Evolutionary conservation across 2,329 filamentous ascomycete species (phyloP).

Genomic region (Chrysosporium keratinophilum): DNA sequence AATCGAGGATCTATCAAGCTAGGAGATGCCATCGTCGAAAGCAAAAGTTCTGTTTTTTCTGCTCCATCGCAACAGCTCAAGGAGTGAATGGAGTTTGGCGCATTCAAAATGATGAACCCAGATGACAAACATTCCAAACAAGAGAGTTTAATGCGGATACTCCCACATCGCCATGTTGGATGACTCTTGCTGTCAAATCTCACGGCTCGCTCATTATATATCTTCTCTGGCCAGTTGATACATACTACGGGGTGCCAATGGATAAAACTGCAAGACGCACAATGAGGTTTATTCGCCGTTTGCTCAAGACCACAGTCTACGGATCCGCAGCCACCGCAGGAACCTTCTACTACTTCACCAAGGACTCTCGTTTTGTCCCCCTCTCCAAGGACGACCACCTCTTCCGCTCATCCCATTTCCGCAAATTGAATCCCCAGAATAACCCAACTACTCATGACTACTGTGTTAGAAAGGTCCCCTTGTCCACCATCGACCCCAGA

Average conservation of each 20-base stretch:
- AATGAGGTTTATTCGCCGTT: constrained; percentile 46
- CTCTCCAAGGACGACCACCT: constrained; percentile 52
- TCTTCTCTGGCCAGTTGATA: no score
- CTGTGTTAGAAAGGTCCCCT: constrained; percentile 51
- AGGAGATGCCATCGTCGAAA: no score
- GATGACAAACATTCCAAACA: neutral
- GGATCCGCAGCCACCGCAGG: constrained; percentile 43
- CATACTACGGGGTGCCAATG: no score
- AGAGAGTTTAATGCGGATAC: neutral
- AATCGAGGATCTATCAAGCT: no score
- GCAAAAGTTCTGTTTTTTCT: no score
- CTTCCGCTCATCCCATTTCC: constrained; percentile 48
- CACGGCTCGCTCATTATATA: no score
- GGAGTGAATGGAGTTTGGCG: neutral
- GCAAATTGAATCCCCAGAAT: constrained; percentile 50
- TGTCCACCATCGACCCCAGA: constrained; percentile 55
- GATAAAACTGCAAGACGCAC: neutral
- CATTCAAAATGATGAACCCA: no score
- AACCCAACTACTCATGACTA: constrained; percentile 57
- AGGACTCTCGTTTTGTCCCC: constrained; percentile 47
- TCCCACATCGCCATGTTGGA: no score
- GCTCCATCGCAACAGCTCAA: no score
- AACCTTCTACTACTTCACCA: constrained; percentile 45
- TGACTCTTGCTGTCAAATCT: no score
- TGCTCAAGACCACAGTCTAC: constrained; percentile 37